phyloP scores from a whole-genome alignment of 805 yeast genomes.

The Sungouiozyma intestinalis region DNA sequence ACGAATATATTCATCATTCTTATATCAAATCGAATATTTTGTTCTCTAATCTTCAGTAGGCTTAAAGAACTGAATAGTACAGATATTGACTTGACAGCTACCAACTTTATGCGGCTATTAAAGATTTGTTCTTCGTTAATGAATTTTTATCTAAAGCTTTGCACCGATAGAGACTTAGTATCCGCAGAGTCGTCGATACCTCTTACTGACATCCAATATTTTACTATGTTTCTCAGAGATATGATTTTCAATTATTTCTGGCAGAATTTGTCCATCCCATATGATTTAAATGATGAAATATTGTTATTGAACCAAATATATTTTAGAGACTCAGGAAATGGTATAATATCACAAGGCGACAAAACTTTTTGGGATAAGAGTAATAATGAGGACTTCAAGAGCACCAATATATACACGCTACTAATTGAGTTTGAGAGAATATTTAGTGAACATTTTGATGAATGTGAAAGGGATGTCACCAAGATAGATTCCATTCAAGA shows the following conservation, averaged over 20 bases:
- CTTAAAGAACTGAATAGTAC: not conserved
- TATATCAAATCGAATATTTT: not conserved
- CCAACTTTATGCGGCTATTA: not conserved
- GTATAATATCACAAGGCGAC: constrained; percentile 10
- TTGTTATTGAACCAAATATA: constrained; percentile 18
- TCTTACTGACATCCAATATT: constrained; percentile 8
- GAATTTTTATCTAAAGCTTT: constrained; percentile 17
- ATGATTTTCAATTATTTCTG: constrained; percentile 17
- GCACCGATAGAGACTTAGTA: constrained; percentile 23
- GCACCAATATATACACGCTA: constrained; percentile 3
- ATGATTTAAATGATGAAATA: constrained; percentile 2
- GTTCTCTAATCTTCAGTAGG: not conserved
- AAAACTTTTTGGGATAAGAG: constrained; percentile 14
- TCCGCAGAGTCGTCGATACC: constrained; percentile 10
- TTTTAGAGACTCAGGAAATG: constrained; percentile 22
- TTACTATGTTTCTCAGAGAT: constrained; percentile 14
- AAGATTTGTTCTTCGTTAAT: constrained; percentile 13
- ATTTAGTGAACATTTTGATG: not conserved
- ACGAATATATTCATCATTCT: not conserved
- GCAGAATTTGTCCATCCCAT: constrained; percentile 5
- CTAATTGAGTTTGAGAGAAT: constrained; percentile 2
- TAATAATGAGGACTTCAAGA: constrained; percentile 1
- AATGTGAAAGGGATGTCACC: not conserved
- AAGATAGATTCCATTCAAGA: not conserved
- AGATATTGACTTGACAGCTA: not conserved